Evolutionary conservation across 106 monocot genomes (phyloP).

Genomic region (Dioscorea alata): DNA sequence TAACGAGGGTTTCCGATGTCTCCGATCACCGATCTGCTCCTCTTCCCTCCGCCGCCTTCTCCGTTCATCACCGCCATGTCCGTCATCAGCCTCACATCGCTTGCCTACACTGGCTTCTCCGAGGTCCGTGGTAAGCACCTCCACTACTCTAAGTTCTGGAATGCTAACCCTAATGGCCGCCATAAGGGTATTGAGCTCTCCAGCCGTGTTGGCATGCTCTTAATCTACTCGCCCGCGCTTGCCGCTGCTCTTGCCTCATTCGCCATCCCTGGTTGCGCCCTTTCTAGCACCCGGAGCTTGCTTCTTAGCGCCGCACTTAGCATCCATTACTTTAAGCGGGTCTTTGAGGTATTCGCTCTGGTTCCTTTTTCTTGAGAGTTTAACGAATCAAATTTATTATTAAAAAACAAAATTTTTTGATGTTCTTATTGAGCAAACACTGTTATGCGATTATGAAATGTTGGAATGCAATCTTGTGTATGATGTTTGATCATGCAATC

Average conservation of each 20-base stretch:
- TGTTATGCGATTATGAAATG: not conserved
- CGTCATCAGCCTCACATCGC: slow-evolving; percentile 6
- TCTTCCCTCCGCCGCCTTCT: slow-evolving; percentile 48
- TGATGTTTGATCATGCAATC: no score
- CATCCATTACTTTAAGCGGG: slow-evolving; percentile 54
- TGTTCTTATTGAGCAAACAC: not conserved
- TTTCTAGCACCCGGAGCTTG: not conserved
- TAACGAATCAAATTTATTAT: not conserved
- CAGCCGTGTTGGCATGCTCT: slow-evolving; percentile 40
- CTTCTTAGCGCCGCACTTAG: slow-evolving; percentile 23
- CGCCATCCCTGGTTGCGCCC: slow-evolving; percentile 16
- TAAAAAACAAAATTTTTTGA: not conserved
- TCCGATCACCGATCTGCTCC: slow-evolving; percentile 1
- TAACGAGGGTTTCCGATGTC: not conserved
- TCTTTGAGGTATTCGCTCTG: slow-evolving; percentile 39
- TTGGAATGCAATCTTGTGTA: no score
- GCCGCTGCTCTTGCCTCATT: slow-evolving; percentile 31
- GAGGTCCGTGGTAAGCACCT: slow-evolving; percentile 43
- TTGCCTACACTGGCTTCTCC: slow-evolving; percentile 13
- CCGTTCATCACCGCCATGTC: slow-evolving; percentile 30
- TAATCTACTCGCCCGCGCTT: slow-evolving; percentile 43
- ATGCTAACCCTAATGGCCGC: not conserved
- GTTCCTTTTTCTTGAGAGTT: not conserved
- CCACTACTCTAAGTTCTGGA: slow-evolving; percentile 64
- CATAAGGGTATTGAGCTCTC: slow-evolving; percentile 9